Evolutionary conservation across 169 alveolate genomes (phyloP).

Genomic region (Plasmodium blacklocki): DNA sequence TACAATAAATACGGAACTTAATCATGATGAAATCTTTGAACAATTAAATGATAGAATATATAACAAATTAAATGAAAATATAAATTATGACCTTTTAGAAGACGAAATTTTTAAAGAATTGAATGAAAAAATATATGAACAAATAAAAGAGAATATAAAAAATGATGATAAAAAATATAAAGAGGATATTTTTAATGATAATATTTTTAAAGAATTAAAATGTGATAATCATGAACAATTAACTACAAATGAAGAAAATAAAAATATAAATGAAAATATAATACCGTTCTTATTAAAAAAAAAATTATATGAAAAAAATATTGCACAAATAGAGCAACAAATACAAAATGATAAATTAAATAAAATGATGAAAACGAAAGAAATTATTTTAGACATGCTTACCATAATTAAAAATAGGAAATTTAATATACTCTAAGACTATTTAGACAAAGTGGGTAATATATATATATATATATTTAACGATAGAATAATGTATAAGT

Average conservation of each 20-base stretch:
- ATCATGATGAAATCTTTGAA: neutral
- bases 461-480: no score
- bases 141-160: no score
- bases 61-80: neutral
- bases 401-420: constrained; percentile 56
- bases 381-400: constrained; percentile 35
- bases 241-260: neutral
- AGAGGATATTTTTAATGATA: neutral
- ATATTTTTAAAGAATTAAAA: neutral
- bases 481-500: no score
- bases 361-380: constrained; percentile 38
- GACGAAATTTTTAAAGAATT: no score
- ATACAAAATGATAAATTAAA: constrained; percentile 57
- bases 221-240: neutral
- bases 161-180: no score
- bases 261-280: neutral
- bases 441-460: neutral
- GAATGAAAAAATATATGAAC: no score
- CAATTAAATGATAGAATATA: neutral
- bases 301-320: constrained; percentile 60
- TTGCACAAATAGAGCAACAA: constrained; percentile 57
- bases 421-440: neutral
- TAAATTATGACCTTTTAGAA: neutral
- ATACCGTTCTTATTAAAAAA: constrained; percentile 29
- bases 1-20: neutral